A percentile compares a stretch with the other conserved stretches of the same genome.
Conservation (phyloP, 805 yeast genomes). For the Yamadazyma ubonensis region DNA sequence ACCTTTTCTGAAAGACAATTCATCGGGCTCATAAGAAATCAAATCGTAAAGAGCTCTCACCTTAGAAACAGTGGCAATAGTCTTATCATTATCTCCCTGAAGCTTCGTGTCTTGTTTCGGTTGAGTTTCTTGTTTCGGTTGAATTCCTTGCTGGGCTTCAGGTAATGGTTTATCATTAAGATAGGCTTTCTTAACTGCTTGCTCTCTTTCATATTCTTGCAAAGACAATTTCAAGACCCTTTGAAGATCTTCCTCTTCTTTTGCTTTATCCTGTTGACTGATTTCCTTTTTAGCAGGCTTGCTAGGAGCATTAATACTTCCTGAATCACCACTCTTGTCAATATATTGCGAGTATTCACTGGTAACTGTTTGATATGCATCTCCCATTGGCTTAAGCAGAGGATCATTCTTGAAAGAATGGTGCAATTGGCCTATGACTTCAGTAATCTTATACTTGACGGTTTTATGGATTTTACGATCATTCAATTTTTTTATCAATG, state of each 20-base stretch:
- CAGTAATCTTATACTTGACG: constrained; percentile 64
- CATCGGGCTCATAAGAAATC: constrained; percentile 76
- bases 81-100: constrained; percentile 25
- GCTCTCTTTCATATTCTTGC: constrained; percentile 53
- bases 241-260: constrained; percentile 75
- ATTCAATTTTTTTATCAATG: constrained; percentile 42
- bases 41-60: constrained; percentile 88
- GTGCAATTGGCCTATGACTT: constrained; percentile 65
- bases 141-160: constrained; percentile 14
- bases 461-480: constrained; percentile 60
- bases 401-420: constrained; percentile 71
- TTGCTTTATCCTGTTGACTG: constrained; percentile 42
- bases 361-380: constrained; percentile 53
- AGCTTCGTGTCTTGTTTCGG: neutral
- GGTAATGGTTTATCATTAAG: constrained; percentile 38
- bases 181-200: constrained; percentile 27
- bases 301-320: constrained; percentile 37
- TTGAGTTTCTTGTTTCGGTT: constrained; percentile 14
- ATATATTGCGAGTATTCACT: constrained; percentile 36
- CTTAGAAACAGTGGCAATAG: constrained; percentile 50
- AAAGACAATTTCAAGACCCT: constrained; percentile 74
- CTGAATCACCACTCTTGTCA: neutral
- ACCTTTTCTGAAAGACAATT: constrained; percentile 81
- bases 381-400: constrained; percentile 66
- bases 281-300: constrained; percentile 59